Evolutionary conservation across 768 basidiomycete species (phyloP).

Genomic region (Termitomyces sp.): DNA sequence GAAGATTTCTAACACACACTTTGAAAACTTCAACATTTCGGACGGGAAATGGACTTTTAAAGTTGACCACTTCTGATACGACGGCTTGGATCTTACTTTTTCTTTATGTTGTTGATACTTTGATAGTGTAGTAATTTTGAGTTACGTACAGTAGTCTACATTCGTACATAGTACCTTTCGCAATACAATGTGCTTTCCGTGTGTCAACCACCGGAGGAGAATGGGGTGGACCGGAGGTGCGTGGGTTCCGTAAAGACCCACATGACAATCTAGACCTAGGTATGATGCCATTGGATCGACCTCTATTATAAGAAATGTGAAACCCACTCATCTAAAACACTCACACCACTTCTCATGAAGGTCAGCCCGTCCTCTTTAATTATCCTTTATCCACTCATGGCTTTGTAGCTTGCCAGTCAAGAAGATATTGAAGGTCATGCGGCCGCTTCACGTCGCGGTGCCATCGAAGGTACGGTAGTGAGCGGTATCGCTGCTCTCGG

Average conservation of each 20-base stretch:
- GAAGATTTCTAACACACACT: constrained; percentile 81
- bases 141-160: constrained; percentile 11
- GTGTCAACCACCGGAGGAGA: neutral
- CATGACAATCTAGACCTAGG: constrained; percentile 2
- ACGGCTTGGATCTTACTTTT: neutral
- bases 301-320: neutral
- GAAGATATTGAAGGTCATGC: constrained; percentile 49
- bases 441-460: constrained; percentile 54
- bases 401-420: constrained; percentile 25
- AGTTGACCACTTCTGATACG: constrained; percentile 81
- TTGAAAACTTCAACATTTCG: constrained; percentile 71
- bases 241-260: constrained; percentile 9
- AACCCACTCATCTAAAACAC: constrained; percentile 1
- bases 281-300: constrained; percentile 3
- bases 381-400: constrained; percentile 1
- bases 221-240: constrained; percentile 4
- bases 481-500: constrained; percentile 45
- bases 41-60: constrained; percentile 92
- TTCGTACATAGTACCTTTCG: constrained; percentile 2
- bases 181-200: constrained; percentile 4
- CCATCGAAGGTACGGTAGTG: constrained; percentile 49
- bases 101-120: constrained; percentile 1
- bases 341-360: constrained; percentile 24
- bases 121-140: constrained; percentile 8
- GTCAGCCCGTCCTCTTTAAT: constrained; percentile 10